A percentile compares a stretch with the other conserved stretches of the same genome.
Evolutionary conservation across 1,284 basidiomycete genomes (phyloP).

Genomic region (Ceratobasidium sp.): DNA sequence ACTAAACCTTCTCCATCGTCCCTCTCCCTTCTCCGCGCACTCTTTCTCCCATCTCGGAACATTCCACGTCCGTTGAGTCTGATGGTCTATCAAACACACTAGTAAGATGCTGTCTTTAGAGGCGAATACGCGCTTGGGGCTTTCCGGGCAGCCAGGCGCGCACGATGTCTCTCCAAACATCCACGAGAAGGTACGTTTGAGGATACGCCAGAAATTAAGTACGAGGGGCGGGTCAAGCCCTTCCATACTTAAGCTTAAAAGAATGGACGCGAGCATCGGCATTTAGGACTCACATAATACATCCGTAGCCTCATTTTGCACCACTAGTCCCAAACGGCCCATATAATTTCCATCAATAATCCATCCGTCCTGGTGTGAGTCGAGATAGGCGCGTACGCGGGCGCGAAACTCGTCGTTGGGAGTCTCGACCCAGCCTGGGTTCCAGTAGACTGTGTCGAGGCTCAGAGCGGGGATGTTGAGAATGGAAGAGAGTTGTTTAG

Average conservation of each 20-base stretch:
- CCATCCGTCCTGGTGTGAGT: slow-evolving; percentile 16
- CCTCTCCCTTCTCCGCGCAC: slow-evolving; percentile 32
- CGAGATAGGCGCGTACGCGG: slow-evolving; percentile 8
- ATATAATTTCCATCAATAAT: slow-evolving; percentile 24
- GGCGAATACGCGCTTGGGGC: not conserved
- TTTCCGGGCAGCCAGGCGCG: slow-evolving; percentile 30
- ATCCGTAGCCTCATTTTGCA: slow-evolving; percentile 20
- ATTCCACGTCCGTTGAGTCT: not conserved
- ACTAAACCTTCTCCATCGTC: slow-evolving; percentile 30
- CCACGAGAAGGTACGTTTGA: slow-evolving; percentile 7
- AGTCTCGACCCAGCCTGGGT: slow-evolving; percentile 32
- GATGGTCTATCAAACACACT: not conserved
- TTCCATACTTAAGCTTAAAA: not conserved
- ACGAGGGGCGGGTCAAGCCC: slow-evolving; percentile 42
- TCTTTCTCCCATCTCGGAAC: slow-evolving; percentile 24
- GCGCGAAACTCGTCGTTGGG: slow-evolving; percentile 25
- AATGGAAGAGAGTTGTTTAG: not conserved
- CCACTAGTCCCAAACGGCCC: slow-evolving; percentile 15
- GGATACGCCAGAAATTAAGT: slow-evolving; percentile 29
- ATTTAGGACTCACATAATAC: slow-evolving; percentile 13
- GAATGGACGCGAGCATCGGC: not conserved
- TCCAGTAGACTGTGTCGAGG: slow-evolving; percentile 19
- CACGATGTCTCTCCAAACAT: not conserved
- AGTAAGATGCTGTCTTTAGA: slow-evolving; percentile 24
- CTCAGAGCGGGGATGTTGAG: slow-evolving; percentile 17